Base-by-base conservation (phyloP, 257 asterid genomes). In the Schizonepeta tenuifolia region DNA sequence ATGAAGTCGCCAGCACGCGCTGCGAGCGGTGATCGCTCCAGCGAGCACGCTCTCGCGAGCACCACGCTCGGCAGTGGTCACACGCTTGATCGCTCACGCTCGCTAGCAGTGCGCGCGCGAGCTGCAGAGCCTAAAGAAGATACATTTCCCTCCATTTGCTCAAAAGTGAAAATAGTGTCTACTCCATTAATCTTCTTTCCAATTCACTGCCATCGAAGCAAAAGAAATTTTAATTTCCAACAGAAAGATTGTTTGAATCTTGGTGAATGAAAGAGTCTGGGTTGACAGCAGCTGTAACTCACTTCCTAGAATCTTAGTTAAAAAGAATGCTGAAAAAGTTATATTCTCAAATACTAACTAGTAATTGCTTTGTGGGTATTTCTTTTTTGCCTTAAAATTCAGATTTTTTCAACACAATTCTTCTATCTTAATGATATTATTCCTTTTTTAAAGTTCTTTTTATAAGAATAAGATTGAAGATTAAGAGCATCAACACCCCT, bases 201-300 rank as follows among this genome's bases (percentile, higher is more conserved):
- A 64, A 0, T 28, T 31, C 33, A 21, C 73, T 12, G 67, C 15
- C 10, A 72, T 46, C 14, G 1, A 5, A 66, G 31, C 60, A 44
- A 58, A 43, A 31, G 54, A 7, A 31, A 31, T 4, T 31, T 31
- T 31, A 28, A 10, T 15, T 17, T 5, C 20, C 40, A 55, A 62
- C 73, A 44, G 53, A 69, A 75, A 59, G 70, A 58, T 67, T 26
- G 58, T 24, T 60, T 75, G 71, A 68, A 68, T 59, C 12, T 9
- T 31, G 22, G 24, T 17, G 3, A 49, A 22, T 33, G 55, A n/a
- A 18, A 31, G 9, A 33, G 17, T 36, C 21, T 56, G 28, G 44
- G 72, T 62, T 76, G 72, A 76, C 76, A 17, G 61, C 69, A 67
- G 75, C 79, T 75, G 68, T 56, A 57, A 74, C 53, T 67, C 73